Evolutionary conservation across 75 land plant species (phyloP), one percentile per base, ranked within the genome.

Genomic region (Sequoiadendron giganteum): DNA sequence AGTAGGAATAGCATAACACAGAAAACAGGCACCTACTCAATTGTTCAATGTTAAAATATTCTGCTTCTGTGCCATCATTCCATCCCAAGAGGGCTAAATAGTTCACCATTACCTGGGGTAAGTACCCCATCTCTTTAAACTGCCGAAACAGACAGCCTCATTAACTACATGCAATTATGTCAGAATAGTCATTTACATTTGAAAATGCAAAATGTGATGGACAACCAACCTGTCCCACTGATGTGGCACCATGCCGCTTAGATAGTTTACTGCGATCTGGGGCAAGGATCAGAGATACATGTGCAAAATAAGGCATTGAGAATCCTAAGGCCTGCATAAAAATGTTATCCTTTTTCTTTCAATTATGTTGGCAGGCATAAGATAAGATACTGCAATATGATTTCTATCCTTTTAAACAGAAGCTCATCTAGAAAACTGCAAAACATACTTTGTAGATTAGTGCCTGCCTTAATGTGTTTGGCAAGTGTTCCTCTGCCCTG

Each of bases 11-110:
- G 1, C 58, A 43, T 45, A n/a, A 49, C 39, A 86, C 13, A 87
- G 54, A 83, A 10, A 49, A 55, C 30, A 34, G 40, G 80, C 8
- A 95, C 99, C 82, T 87, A 98, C 99, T 94, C 86, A 98, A 94
- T 86, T 98, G 92, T 30, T 95, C 91, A 21, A 95, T 89, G 42
- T 95, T 92, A 88, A 95, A 98, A 89, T 97, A 95, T 91, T 98
- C 99, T 88, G 97, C 94, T 89, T 98, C 97, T 85, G 97, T 95
- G 76, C 99, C 99, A 91, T 98, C 99, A 90, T 96, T 98, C 99
- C 99, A 98, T 21, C 99, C 99, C 82, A 98, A 87, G 47, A 98
- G 94, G 83, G 99, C 99, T 39, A 98, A 77, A 88, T 98, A 98
- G 87, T 98, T 98, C 79, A 97, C 99, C 99, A 98, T 95, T 47